Evolutionary conservation across 2,329 filamentous ascomycete genomes (phyloP).

Genomic region (Verticillium longisporum): DNA sequence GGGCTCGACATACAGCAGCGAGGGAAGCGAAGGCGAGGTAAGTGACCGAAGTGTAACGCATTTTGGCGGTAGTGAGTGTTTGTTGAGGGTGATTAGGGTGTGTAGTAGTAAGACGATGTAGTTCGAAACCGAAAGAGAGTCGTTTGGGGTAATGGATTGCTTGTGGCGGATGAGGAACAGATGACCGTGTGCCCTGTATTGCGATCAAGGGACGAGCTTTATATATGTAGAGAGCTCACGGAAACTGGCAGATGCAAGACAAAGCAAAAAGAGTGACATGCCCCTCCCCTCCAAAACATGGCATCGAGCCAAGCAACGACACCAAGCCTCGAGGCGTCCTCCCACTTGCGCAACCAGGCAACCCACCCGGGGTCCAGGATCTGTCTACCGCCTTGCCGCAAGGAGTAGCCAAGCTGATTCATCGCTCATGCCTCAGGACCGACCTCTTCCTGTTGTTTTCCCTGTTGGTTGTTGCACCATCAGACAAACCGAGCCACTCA

Average conservation of each 20-base stretch:
- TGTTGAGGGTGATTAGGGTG: not conserved
- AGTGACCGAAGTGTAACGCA: slow-evolving; percentile 33
- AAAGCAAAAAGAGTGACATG: not conserved
- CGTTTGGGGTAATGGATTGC: not conserved
- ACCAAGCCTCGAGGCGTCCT: not conserved
- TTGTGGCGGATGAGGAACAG: not conserved
- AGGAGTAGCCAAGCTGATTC: not conserved
- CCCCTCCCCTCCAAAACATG: not conserved
- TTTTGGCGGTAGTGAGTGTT: slow-evolving; percentile 19
- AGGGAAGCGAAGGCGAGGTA: slow-evolving; percentile 28
- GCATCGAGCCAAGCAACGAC: not conserved
- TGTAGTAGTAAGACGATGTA: not conserved
- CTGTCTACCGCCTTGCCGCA: not conserved
- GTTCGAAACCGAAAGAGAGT: not conserved
- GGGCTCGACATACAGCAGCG: slow-evolving; percentile 16
- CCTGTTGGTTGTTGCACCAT: not conserved
- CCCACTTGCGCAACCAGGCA: not conserved
- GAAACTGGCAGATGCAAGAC: not conserved
- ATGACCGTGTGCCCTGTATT: not conserved
- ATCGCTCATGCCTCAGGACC: not conserved
- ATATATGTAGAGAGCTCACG: not conserved
- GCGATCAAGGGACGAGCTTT: not conserved
- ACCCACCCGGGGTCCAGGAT: not conserved
- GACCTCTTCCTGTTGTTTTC: not conserved
- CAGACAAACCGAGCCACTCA: not conserved